Conservation (phyloP, 768 basidiomycete genomes). For the Podaxis rugospora region DNA sequence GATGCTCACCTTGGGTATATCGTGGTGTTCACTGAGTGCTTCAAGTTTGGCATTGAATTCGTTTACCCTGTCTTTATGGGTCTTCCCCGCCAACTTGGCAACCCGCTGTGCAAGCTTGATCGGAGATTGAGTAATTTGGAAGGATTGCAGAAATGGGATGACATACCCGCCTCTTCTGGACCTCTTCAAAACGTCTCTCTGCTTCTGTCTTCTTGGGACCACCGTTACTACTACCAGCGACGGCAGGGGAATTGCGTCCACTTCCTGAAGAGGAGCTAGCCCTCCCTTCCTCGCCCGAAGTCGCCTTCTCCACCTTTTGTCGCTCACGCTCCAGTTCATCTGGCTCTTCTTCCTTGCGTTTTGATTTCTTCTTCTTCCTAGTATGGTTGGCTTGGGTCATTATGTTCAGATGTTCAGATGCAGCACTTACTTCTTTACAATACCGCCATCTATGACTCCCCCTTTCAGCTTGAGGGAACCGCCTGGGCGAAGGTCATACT, state of each 20-base stretch:
- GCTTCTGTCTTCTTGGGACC: constrained; percentile 76
- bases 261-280: constrained; percentile 47
- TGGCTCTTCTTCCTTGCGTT: constrained; percentile 44
- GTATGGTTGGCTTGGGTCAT: constrained; percentile 4
- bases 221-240: constrained; percentile 36
- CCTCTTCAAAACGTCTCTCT: constrained; percentile 83
- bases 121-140: constrained; percentile 3
- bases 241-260: constrained; percentile 56
- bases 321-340: constrained; percentile 41
- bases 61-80: constrained; percentile 90
- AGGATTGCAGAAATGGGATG: not conserved
- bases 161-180: constrained; percentile 75
- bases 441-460: constrained; percentile 71
- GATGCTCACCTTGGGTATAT: constrained; percentile 76
- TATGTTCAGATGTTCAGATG: constrained; percentile 12
- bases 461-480: constrained; percentile 90
- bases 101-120: constrained; percentile 70
- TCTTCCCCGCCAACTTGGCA: constrained; percentile 72
- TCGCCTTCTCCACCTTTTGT: constrained; percentile 43
- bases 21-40: constrained; percentile 87
- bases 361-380: constrained; percentile 81
- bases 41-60: constrained; percentile 89
- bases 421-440: constrained; percentile 71
- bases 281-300: constrained; percentile 40
- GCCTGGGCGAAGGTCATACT: constrained; percentile 81